These are phyloP conservation scores for Hypoxylon sp. DNA, from an alignment of 2,329 filamentous ascomycete species.

Conservation along the genomic window DNA sequence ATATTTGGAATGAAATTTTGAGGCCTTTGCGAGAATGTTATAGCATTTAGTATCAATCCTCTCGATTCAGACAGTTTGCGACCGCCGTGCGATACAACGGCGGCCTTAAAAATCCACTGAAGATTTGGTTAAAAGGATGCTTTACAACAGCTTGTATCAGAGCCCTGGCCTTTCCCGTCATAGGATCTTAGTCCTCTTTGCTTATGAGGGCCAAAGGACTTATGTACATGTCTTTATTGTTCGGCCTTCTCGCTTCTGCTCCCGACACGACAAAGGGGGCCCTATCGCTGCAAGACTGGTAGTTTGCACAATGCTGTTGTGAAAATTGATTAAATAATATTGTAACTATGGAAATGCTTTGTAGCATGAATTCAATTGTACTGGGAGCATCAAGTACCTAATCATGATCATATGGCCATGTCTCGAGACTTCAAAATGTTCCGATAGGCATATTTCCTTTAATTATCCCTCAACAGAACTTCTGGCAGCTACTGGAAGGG, in stretches of 20 bases:
- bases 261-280: slow-evolving; percentile 25
- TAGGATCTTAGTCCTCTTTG: slow-evolving; percentile 12
- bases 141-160: neutral
- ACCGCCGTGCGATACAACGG: neutral
- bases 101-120: neutral
- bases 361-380: neutral
- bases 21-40: neutral
- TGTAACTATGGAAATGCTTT: neutral
- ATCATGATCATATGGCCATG: neutral
- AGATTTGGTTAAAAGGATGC: neutral
- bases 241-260: neutral
- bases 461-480: neutral
- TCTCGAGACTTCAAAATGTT: neutral
- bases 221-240: slow-evolving; percentile 19
- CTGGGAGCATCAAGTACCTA: neutral
- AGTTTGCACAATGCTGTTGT: neutral
- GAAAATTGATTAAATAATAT: neutral
- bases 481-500: neutral
- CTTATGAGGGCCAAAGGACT: neutral
- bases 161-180: no score
- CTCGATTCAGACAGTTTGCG: neutral
- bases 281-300: neutral
- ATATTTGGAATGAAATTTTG: neutral
- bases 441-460: neutral
- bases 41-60: neutral